Evolutionary conservation across 495 filamentous ascomycete genomes (phyloP), one percentile per base, ranked within the genome.

Genomic region (Penicillium arizonense): DNA sequence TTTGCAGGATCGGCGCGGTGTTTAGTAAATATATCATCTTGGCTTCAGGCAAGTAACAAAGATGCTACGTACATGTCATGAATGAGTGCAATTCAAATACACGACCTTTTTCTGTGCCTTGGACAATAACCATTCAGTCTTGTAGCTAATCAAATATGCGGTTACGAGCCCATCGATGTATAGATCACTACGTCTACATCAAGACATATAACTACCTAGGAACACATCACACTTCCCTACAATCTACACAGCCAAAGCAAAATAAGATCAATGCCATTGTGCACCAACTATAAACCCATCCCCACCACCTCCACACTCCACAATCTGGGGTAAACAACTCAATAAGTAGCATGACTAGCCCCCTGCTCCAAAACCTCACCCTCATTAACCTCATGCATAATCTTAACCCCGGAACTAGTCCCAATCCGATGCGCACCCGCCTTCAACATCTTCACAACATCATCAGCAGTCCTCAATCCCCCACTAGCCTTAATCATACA

Each of bases 401-500:
- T 86, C 58, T 66, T 71, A 47, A 84, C 71, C 20, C 82, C 83
- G 44, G 72, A 72, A 60, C 80, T 84, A 8, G 82, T 81, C 32
- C 86, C 86, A 56, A 89, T 80, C 55, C 86, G 74, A 52, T 74
- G 74, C 2, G 86, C 86, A 5, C 86, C 86, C 16, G 82, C 84
- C 68, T 83, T 75, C 23, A 87, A 53, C 82, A 88, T 83, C 47
- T 62, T 69, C 47, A 78, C 36, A 56, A 74, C 76, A 54, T 82
- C 79, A 46, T 68, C 73, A 10, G 78, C 70, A 47, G 71, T 76
- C 49, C 80, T 73, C 6, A 89, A 67, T 9, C 85, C 86, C 3
- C 82, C 86, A 54, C 81, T 84, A 12, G 86, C 86, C 64, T 89
- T 89, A 16, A 89, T 82, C 55, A 72, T 72, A 61, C 80, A 71